Base-by-base conservation (phyloP, 2,329 filamentous ascomycete genomes). In the Sporothrix pallida region DNA sequence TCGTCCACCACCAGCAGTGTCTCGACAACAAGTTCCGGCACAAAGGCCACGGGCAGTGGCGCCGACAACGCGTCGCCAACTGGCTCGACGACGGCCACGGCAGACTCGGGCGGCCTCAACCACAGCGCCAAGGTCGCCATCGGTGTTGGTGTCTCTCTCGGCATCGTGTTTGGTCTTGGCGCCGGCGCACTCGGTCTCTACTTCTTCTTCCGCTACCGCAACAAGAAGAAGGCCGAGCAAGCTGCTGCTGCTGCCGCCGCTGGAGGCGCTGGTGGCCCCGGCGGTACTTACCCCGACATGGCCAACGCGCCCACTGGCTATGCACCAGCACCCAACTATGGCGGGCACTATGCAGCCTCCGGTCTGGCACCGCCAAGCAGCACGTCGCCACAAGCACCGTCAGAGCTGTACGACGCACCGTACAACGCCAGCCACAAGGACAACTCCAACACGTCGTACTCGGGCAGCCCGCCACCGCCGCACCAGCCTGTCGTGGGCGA, bases 121-220 rank as follows among this genome's bases (percentile, higher is more conserved):
- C 58, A 42, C 72, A 48, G 71, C 44, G 42, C 63, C 58, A 67
- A 70, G 23, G 9, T 75, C 23, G 73, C 73, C 50, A 65, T 75
- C 50, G 74, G 73, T 9, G 74, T 74, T 42, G 42, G 68, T 7
- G 63, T 75, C 17, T 44, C 58, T 44, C 58, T 63, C 3, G 58
- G 58, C 13, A 17, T 63, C 26, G 26, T 60, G 15, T 63, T 63
- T 20, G 58, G 58, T 10, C 17, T 63, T 50, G 73, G 72, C 20
- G 56, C 58, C 50, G 54, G 70, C 7, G 69, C 62, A 9, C 17
- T 72, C 20, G 42, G 54, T 6, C 58, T 20, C 44, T 70, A 62
- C 26, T 62, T 74, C 44, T 44, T 74, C 60, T 52, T 73, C 20
- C 62, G 71, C 20, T 31, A n/a, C 26, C 70, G 72, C 44, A 67